Percentiles rank a stretch among this genome's conserved stretches.
These are phyloP conservation scores for Neonectria ditissima DNA, from an alignment of 2,329 filamentous ascomycete species.

Conservation along the genomic window DNA sequence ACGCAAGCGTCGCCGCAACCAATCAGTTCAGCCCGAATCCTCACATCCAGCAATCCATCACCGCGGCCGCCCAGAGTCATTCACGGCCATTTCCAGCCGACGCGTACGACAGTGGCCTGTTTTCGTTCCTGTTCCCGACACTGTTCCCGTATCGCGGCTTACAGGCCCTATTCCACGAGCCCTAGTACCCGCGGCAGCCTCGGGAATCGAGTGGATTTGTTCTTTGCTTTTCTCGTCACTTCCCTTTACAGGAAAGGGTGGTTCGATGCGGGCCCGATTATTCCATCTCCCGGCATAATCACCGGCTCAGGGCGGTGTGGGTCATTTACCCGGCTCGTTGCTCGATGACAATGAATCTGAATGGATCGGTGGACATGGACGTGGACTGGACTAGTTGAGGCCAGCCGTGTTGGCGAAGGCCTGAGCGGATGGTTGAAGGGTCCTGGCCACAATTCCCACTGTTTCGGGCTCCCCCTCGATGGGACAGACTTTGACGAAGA, in stretches of 20 bases:
- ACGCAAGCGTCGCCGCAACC: slow-evolving; percentile 1
- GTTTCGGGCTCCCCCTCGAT: background rate
- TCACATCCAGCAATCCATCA: background rate
- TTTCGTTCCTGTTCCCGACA: background rate
- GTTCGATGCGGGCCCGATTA: slow-evolving; percentile 34
- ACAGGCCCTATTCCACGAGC: slow-evolving; percentile 2
- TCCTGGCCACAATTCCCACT: background rate
- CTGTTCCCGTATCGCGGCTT: slow-evolving; percentile 16
- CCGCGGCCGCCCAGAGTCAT: background rate
- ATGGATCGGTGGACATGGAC: slow-evolving; percentile 12
- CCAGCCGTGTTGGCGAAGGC: background rate
- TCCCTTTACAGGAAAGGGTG: slow-evolving; percentile 30
- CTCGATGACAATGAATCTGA: slow-evolving; percentile 19
- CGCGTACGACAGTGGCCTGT: slow-evolving; percentile 16
- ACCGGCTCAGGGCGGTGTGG: slow-evolving; percentile 30
- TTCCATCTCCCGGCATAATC: slow-evolving; percentile 34
- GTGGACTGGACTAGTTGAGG: background rate
- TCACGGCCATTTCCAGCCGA: background rate
- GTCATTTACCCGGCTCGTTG: slow-evolving; percentile 25
- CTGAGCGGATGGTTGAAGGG: slow-evolving; percentile 9
- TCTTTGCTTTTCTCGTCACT: slow-evolving; percentile 17
- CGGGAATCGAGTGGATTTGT: slow-evolving; percentile 24
- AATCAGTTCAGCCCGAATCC: background rate
- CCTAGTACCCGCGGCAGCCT: slow-evolving; percentile 15
- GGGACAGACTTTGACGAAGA: background rate